phyloP scores from a whole-genome alignment of 2,329 filamentous ascomycete genomes.

The Thelonectria blattea region DNA sequence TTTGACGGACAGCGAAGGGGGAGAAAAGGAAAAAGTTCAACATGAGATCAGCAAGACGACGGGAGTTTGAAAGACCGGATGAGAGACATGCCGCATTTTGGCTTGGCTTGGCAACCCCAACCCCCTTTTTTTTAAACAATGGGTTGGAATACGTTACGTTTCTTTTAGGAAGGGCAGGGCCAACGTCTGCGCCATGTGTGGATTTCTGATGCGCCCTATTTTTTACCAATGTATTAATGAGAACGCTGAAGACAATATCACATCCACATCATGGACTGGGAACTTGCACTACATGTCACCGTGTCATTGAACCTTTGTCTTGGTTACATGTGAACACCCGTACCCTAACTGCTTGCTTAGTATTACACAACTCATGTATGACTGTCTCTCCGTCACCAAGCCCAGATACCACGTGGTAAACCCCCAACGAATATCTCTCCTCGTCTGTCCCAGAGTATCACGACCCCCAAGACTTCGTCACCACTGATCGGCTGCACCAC shows the following conservation, averaged over 20 bases:
- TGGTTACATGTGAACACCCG: too few species aligned
- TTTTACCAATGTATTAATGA: neutral
- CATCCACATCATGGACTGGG: neutral
- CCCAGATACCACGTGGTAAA: neutral
- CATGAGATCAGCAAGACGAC: too few species aligned
- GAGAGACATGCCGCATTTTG: too few species aligned
- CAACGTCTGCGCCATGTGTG: neutral
- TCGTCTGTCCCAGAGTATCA: neutral
- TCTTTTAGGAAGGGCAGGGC: neutral
- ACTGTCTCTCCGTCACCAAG: neutral
- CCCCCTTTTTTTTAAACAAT: too few species aligned
- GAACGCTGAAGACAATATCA: neutral
- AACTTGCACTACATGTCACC: neutral
- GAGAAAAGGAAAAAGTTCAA: too few species aligned
- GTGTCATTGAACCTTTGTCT: too few species aligned
- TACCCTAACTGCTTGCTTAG: too few species aligned
- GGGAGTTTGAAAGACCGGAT: too few species aligned
- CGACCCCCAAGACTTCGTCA: neutral
- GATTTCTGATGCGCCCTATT: neutral
- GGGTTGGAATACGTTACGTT: neutral
- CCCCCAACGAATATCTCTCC: neutral
- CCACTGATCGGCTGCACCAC: slow-evolving; percentile 31
- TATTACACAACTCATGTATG: too few species aligned
- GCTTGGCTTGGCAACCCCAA: too few species aligned
- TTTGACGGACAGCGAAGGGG: too few species aligned